Evolutionary conservation across 352 stramenopile species (phyloP).

Genomic region (Peronospora belbahrii): DNA sequence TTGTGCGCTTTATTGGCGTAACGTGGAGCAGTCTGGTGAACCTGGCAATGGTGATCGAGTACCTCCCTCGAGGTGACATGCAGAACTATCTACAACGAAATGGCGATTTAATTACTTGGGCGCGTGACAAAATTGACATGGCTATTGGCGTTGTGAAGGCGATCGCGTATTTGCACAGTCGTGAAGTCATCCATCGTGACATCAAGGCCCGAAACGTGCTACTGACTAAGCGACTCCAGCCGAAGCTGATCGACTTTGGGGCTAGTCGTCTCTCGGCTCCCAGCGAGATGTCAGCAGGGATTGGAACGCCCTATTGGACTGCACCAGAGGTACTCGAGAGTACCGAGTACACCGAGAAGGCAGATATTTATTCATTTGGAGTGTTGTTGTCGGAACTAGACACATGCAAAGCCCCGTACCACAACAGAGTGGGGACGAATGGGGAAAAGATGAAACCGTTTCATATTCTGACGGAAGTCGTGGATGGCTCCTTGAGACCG

Average conservation of each 20-base stretch:
- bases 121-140: constrained; percentile 30
- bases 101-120: constrained; percentile 26
- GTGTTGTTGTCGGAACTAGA: constrained; percentile 46
- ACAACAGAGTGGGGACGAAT: constrained; percentile 10
- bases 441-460: constrained; percentile 36
- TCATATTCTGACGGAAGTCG: constrained; percentile 39
- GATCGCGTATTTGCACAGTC: constrained; percentile 33
- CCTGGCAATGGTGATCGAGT: constrained; percentile 51
- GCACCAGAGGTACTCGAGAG: constrained; percentile 60
- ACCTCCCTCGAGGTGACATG: constrained; percentile 39
- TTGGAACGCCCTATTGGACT: constrained; percentile 54
- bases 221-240: constrained; percentile 31
- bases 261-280: constrained; percentile 16
- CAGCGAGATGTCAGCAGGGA: constrained; percentile 31
- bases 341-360: constrained; percentile 44
- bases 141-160: constrained; percentile 30
- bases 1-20: constrained; percentile 43
- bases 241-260: constrained; percentile 44
- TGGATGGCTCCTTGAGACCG: constrained; percentile 37
- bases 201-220: constrained; percentile 77
- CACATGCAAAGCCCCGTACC: constrained; percentile 31
- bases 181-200: constrained; percentile 60
- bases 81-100: constrained; percentile 32
- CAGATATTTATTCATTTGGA: constrained; percentile 75
- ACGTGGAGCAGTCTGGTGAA: constrained; percentile 41